phyloP scores from a whole-genome alignment of 306 rosid species.

The Ammopiptanthus mongolicus region DNA sequence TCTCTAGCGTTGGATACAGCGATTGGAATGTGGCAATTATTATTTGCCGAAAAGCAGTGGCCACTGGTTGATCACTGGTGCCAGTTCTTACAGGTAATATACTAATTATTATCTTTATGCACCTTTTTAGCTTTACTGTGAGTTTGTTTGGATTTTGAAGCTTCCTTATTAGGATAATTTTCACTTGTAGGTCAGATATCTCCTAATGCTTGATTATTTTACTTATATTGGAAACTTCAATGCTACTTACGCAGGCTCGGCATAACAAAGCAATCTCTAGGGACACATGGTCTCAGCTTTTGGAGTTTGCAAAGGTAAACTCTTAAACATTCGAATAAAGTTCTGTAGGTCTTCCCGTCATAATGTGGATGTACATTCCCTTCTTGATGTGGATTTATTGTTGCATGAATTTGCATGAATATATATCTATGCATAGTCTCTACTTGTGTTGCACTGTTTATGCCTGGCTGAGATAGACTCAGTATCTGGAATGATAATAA shows the following conservation, averaged over 20 bases:
- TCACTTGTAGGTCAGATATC: neutral
- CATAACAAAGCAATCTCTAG: constrained; percentile 94
- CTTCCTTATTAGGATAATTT: neutral
- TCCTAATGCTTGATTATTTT: neutral
- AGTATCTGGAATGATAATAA: no score
- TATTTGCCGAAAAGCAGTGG: constrained; percentile 98
- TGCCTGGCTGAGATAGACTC: neutral
- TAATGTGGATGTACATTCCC: neutral
- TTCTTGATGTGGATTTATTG: neutral
- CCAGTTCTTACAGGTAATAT: constrained; percentile 87
- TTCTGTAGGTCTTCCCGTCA: neutral
- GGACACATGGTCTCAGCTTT: constrained; percentile 98
- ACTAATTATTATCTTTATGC: neutral
- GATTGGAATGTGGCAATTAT: constrained; percentile 99
- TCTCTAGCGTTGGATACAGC: constrained; percentile 98
- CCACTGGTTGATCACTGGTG: constrained; percentile 96
- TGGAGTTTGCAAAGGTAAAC: constrained; percentile 96
- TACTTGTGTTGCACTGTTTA: neutral
- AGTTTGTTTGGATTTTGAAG: neutral
- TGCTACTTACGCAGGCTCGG: constrained; percentile 58
- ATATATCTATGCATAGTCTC: neutral
- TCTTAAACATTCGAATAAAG: neutral
- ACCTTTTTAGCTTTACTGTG: neutral
- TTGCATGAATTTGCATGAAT: no score
- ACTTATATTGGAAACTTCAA: neutral